Evolutionary conservation across 306 rosid species (phyloP).

Genomic region (Malus orientalis): DNA sequence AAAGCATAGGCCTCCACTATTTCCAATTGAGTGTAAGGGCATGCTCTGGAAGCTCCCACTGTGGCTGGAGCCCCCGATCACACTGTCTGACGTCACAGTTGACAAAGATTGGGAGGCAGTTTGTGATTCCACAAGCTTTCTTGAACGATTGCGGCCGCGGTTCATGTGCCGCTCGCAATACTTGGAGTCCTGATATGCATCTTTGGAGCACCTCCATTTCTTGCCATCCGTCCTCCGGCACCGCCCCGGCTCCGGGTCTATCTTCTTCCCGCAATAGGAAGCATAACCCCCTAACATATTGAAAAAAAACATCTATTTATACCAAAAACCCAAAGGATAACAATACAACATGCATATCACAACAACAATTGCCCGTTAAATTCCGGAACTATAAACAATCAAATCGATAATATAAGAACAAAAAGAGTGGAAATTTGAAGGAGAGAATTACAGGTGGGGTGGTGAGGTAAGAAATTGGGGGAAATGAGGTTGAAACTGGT

Average conservation of each 20-base stretch:
- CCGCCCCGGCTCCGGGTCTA: slow-evolving; percentile 77
- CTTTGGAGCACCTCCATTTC: slow-evolving; percentile 73
- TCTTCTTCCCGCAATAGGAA: slow-evolving; percentile 58
- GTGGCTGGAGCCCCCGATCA: slow-evolving; percentile 12
- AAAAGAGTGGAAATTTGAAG: neutral
- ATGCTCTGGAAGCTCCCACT: slow-evolving; percentile 30
- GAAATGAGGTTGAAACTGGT: slow-evolving; percentile 49
- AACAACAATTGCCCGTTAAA: neutral
- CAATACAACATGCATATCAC: neutral
- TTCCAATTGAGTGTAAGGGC: slow-evolving; percentile 8
- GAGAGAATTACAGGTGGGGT: slow-evolving; percentile 26
- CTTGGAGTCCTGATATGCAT: slow-evolving; percentile 68
- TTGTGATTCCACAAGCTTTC: slow-evolving; percentile 90
- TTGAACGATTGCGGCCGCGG: slow-evolving; percentile 81
- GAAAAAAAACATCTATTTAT: neutral
- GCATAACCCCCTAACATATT: slow-evolving; percentile 45
- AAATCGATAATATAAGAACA: neutral
- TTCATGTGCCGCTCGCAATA: slow-evolving; percentile 83
- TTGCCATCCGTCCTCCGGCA: slow-evolving; percentile 78
- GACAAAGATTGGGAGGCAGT: slow-evolving; percentile 37
- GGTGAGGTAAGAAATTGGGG: slow-evolving; percentile 38
- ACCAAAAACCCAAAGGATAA: neutral
- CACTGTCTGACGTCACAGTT: slow-evolving; percentile 29
- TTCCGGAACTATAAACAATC: neutral
- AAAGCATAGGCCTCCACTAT: neutral